Evolutionary conservation across 2,329 filamentous ascomycete genomes (phyloP).

Genomic region (Xylariaceae sp.): DNA sequence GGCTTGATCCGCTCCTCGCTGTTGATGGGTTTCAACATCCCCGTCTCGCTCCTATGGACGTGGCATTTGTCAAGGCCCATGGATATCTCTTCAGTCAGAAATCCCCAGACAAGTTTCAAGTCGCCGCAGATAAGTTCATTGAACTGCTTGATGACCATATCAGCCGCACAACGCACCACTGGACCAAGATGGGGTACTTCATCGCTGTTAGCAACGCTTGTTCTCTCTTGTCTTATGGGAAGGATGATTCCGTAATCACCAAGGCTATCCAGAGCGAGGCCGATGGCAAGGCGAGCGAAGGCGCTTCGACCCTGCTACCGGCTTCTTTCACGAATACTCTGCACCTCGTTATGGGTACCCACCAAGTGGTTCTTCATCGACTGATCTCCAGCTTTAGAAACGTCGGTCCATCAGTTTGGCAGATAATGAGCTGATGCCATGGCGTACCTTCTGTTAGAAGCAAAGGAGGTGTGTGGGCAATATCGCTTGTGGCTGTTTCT

Average conservation of each 20-base stretch:
- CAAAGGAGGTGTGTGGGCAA: too few relatives aligned
- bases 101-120: constrained; percentile 41
- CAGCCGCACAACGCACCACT: constrained; percentile 41
- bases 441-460: too few relatives aligned
- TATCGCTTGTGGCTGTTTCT: too few relatives aligned
- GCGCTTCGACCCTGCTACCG: constrained; percentile 4
- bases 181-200: constrained; percentile 48
- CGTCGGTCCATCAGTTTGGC: too few relatives aligned
- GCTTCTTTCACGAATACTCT: constrained; percentile 17
- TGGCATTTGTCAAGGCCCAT: constrained; percentile 56
- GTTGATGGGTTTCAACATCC: constrained; percentile 24
- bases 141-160: constrained; percentile 53
- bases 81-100: constrained; percentile 56
- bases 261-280: constrained; percentile 29
- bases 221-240: constrained; percentile 47
- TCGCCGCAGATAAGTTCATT: constrained; percentile 45
- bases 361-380: constrained; percentile 40
- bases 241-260: constrained; percentile 41
- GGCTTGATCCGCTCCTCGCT: constrained; percentile 58
- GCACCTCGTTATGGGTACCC: constrained; percentile 19
- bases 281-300: constrained; percentile 22
- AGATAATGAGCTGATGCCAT: too few relatives aligned
- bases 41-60: constrained; percentile 43
- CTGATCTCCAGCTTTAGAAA: too few relatives aligned
- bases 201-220: constrained; percentile 52